Conservation (phyloP, 306 rosid genomes). For the Amphicarpaea edgeworthii region DNA sequence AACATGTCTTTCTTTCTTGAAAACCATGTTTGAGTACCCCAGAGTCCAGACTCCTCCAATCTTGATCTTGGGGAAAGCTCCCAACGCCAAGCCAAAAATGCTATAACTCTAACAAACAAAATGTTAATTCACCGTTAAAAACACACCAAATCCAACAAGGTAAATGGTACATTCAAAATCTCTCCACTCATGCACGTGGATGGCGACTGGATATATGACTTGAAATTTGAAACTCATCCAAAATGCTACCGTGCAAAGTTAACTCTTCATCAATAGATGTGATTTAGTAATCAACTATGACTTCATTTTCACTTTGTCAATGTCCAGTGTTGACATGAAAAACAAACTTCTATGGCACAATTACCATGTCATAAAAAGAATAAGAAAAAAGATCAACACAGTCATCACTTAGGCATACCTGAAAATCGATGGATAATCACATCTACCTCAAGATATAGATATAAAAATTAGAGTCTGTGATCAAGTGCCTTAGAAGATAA, state of each 20-base stretch:
- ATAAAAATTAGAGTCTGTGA: not conserved
- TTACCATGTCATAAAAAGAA: not conserved
- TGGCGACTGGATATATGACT: no score
- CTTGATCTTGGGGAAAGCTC: not conserved
- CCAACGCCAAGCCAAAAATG: not conserved
- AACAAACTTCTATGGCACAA: not conserved
- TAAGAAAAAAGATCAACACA: constrained; percentile 11
- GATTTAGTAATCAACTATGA: no score
- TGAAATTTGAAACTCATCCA: no score
- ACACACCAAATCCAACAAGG: constrained; percentile 1
- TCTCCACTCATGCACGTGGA: not conserved
- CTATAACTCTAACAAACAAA: not conserved
- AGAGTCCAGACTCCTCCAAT: not conserved
- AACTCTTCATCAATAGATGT: not conserved
- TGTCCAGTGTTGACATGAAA: not conserved
- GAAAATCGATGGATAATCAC: constrained; percentile 19
- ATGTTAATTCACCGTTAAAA: constrained; percentile 4
- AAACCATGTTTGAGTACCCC: not conserved
- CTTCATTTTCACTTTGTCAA: constrained; percentile 23
- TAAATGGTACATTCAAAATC: constrained; percentile 21
- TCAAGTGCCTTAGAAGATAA: not conserved
- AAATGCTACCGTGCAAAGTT: not conserved
- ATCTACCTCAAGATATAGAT: not conserved
- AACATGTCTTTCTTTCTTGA: not conserved
- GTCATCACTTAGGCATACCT: not conserved